phyloP scores from a whole-genome alignment of 2,329 filamentous ascomycete species.

The Aspergillus ochraceoroseus region DNA sequence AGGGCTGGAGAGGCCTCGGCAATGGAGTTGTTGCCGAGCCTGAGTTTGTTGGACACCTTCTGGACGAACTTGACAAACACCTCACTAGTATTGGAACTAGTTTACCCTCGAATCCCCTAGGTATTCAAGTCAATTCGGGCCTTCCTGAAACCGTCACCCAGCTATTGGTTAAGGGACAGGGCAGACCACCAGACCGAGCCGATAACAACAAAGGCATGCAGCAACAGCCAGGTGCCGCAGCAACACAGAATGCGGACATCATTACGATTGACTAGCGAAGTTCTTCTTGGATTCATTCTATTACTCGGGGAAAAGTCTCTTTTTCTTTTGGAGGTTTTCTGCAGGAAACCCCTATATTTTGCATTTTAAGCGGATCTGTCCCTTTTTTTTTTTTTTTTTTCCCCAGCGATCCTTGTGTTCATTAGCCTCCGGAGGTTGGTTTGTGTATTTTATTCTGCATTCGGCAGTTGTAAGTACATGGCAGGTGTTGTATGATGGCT shows the following conservation, averaged over 20 bases:
- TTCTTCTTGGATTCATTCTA: not conserved
- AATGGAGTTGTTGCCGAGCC: slow-evolving; percentile 36
- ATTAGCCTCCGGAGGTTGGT: not conserved
- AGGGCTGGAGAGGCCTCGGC: slow-evolving; percentile 41
- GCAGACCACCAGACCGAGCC: not conserved
- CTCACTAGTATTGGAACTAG: slow-evolving; percentile 17
- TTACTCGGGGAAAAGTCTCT: not conserved
- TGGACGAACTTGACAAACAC: slow-evolving; percentile 32
- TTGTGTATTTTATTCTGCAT: slow-evolving; percentile 3
- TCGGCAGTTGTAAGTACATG: not conserved
- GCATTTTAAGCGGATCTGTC: slow-evolving; percentile 7
- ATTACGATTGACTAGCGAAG: slow-evolving; percentile 36
- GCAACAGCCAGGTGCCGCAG: not conserved
- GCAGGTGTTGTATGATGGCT: not conserved
- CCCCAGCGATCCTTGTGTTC: slow-evolving; percentile 4
- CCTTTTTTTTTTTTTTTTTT: too few relatives aligned
- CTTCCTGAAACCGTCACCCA: not conserved
- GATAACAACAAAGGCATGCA: slow-evolving; percentile 7
- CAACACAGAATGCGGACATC: slow-evolving; percentile 26
- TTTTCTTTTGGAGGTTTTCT: not conserved
- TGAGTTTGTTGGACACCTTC: slow-evolving; percentile 32
- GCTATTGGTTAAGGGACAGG: not conserved
- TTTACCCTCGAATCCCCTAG: not conserved
- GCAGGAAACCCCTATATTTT: slow-evolving; percentile 3
- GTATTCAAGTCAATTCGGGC: not conserved